These are phyloP conservation scores for Biscogniauxia sp. DNA, from an alignment of 2,329 filamentous ascomycete genomes.

Conservation along the genomic window DNA sequence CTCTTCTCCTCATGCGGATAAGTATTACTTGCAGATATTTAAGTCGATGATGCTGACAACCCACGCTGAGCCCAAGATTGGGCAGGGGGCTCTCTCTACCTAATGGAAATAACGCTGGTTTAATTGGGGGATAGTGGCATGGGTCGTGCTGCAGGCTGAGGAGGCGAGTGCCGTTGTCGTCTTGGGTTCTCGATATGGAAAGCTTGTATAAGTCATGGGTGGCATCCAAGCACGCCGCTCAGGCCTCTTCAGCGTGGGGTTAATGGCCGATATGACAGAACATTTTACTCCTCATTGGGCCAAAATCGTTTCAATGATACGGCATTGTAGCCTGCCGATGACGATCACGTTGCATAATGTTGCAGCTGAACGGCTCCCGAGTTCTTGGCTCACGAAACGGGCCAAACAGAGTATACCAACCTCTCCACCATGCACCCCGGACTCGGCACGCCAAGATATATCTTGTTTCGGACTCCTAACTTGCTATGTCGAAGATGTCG, in stretches of 20 bases:
- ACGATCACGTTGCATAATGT: conserved; percentile 17
- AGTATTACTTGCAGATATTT: no score
- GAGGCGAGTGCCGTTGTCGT: no score
- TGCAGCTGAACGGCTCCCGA: conserved; percentile 7
- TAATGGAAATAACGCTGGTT: neutral
- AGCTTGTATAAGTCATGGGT: neutral
- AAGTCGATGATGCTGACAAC: neutral
- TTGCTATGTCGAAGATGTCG: conserved; percentile 4
- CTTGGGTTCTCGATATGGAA: neutral
- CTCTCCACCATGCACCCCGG: conserved; percentile 13
- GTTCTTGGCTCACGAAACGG: conserved; percentile 2
- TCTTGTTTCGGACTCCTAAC: conserved; percentile 15
- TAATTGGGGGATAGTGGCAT: neutral
- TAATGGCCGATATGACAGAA: conserved; percentile 8
- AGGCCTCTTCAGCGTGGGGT: conserved; percentile 9
- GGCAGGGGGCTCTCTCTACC: neutral
- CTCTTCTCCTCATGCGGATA: neutral
- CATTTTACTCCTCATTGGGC: conserved; percentile 12
- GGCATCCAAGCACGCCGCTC: conserved; percentile 5
- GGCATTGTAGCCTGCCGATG: conserved; percentile 13
- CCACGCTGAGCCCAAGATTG: neutral
- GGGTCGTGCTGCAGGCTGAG: neutral
- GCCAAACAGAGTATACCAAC: conserved; percentile 2
- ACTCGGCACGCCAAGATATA: conserved; percentile 14
- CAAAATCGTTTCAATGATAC: conserved; percentile 16